Conservation (phyloP, 495 filamentous ascomycete genomes). For the Xylaria cubensis region DNA sequence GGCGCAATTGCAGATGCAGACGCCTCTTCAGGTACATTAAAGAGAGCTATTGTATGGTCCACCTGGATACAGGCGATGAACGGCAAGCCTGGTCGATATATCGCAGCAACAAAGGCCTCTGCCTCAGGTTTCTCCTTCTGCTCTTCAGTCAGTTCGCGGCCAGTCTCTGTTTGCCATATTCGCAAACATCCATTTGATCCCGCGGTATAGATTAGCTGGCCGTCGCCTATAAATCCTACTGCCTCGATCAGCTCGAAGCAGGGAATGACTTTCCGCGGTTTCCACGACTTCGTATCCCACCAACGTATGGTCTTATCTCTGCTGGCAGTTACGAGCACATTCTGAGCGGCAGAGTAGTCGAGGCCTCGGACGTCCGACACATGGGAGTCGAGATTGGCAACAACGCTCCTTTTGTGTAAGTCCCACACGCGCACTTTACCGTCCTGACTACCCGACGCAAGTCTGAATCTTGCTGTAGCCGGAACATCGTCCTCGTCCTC, state of each 20-base stretch:
- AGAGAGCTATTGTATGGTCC: slow-evolving; percentile 83
- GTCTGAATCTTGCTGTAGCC: slow-evolving; percentile 65
- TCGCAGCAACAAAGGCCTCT: slow-evolving; percentile 76
- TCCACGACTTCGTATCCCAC: slow-evolving; percentile 88
- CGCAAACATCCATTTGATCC: slow-evolving; percentile 84
- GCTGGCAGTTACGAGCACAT: slow-evolving; percentile 83
- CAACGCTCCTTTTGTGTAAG: slow-evolving; percentile 78
- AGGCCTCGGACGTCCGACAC: slow-evolving; percentile 88
- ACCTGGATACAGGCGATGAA: slow-evolving; percentile 84
- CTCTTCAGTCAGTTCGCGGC: slow-evolving; percentile 78
- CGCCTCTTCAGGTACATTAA: slow-evolving; percentile 57
- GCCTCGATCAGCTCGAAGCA: slow-evolving; percentile 86
- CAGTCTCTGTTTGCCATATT: slow-evolving; percentile 79
- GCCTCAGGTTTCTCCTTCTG: slow-evolving; percentile 68
- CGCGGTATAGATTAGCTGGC: slow-evolving; percentile 76
- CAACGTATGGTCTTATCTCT: slow-evolving; percentile 93
- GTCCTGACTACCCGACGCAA: slow-evolving; percentile 92
- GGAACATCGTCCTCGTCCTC: slow-evolving; percentile 48
- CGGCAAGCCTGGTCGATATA: slow-evolving; percentile 65
- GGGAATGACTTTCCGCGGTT: slow-evolving; percentile 79
- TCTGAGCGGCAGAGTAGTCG: slow-evolving; percentile 76
- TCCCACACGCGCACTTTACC: slow-evolving; percentile 92
- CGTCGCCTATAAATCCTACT: slow-evolving; percentile 76
- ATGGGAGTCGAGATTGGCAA: slow-evolving; percentile 85
- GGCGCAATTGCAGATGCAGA: slow-evolving; percentile 41